phyloP scores from a whole-genome alignment of 2,329 filamentous ascomycete species.

The Colletotrichum salicis region DNA sequence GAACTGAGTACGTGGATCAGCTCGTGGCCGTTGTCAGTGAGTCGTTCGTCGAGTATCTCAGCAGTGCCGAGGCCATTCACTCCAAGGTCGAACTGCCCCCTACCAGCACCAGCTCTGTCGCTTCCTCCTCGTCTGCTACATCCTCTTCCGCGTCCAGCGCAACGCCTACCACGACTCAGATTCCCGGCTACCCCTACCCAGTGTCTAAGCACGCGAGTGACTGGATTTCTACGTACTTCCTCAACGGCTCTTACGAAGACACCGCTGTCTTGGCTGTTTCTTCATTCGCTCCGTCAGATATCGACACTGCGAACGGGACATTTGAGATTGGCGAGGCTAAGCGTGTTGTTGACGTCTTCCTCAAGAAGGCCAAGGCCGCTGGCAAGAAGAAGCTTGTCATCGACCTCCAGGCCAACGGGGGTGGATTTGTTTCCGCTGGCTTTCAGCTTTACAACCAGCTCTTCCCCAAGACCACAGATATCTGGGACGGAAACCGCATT shows the following conservation, averaged over 20 bases:
- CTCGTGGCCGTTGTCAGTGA: background rate
- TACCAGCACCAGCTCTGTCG: slow-evolving; percentile 1
- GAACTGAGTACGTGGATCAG: background rate
- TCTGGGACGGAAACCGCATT: slow-evolving; percentile 34
- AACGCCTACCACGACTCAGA: slow-evolving; percentile 10
- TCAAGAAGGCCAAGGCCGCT: slow-evolving; percentile 55
- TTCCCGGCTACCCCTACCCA: slow-evolving; percentile 41
- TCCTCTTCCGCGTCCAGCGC: background rate
- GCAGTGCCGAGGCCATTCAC: slow-evolving; percentile 14
- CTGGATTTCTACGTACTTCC: slow-evolving; percentile 42
- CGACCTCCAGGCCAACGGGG: slow-evolving; percentile 70
- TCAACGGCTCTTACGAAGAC: slow-evolving; percentile 43
- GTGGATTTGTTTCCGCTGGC: slow-evolving; percentile 61
- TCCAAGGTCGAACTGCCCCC: slow-evolving; percentile 21
- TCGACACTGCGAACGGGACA: background rate
- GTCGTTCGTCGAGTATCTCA: background rate
- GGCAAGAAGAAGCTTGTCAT: slow-evolving; percentile 71
- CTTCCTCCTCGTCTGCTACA: background rate
- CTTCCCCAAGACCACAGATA: slow-evolving; percentile 41
- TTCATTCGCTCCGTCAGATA: slow-evolving; percentile 35
- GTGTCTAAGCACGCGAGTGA: slow-evolving; percentile 39
- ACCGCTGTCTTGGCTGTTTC: slow-evolving; percentile 41
- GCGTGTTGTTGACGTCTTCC: slow-evolving; percentile 49
- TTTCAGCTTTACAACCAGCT: slow-evolving; percentile 59
- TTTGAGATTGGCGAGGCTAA: slow-evolving; percentile 37